Evolutionary conservation across 1,284 basidiomycete genomes (phyloP), one percentile per base, ranked within the genome.

Genomic region (Cystobasidium pallidum): DNA sequence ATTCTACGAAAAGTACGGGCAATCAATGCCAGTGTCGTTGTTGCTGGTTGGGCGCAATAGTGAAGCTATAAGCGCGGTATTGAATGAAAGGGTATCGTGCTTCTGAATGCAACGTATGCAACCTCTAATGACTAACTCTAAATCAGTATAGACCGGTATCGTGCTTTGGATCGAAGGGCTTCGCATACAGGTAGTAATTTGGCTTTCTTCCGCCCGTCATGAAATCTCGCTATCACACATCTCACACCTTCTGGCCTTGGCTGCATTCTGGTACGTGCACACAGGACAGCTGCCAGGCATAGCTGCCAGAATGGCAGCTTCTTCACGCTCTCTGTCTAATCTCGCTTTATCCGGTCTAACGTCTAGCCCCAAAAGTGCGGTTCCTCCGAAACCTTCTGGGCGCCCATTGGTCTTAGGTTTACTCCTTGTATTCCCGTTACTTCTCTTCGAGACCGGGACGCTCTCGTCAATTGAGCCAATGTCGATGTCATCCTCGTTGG

Each of bases 401-500:
- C 68, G 59, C 1, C 51, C 52, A 45, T 57, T 71, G 39, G 43
- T 57, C 30, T 59, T 65, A 30, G 67, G 39, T 30, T 62, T 70
- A 2, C 41, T 47, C n/a, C 34, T 43, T 21, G 30, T 21, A 6
- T 21, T 61, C 19, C 30, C 8, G 4, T 24, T 43, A 52, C 19
- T 36, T 24, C 24, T 41, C 6, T n/a, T 39, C 19, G 51, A 32
- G 11, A 11, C n/a, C 17, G 45, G 19, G 17, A 24, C 47, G n/a
- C 45, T 26, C 61, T 82, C 82, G 19, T 82, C 82, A 15, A 84
- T 82, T n/a, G 86, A 45, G 41, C 8, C 86, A 26, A 84, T 81
- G 76, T 87, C 87, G 43, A 84, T 76, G 66, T 86, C 80, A 45
- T 86, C 85, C 45, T 85, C 81, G n/a, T 86, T 83, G 78, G 89